Evolutionary conservation across 2,329 filamentous ascomycete genomes (phyloP).

Genomic region (Cladorrhinum sp.): DNA sequence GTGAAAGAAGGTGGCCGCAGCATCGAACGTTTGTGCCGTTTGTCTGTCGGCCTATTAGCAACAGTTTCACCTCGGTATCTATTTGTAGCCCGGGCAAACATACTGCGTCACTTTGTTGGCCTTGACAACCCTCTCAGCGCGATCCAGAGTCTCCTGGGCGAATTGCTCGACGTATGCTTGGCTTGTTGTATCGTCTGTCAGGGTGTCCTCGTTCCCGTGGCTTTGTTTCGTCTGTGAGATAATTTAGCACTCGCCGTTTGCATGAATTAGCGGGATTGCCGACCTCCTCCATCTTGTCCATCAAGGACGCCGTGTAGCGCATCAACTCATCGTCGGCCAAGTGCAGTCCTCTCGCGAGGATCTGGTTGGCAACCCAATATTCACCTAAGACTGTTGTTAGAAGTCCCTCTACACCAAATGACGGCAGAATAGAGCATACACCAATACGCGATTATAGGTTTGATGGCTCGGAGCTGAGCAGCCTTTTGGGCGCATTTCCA

Average conservation of each 20-base stretch:
- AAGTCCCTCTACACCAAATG: neutral
- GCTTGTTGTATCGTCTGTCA: slow-evolving; percentile 79
- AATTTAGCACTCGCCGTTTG: neutral
- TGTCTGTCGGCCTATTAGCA: slow-evolving; percentile 52
- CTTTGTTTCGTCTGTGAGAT: slow-evolving; percentile 61
- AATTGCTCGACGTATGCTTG: slow-evolving; percentile 95
- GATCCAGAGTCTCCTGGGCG: slow-evolving; percentile 79
- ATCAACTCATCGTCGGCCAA: slow-evolving; percentile 73
- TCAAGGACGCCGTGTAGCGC: slow-evolving; percentile 75
- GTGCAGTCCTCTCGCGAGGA: slow-evolving; percentile 78
- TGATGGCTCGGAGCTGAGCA: slow-evolving; percentile 76
- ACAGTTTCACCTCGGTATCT: neutral
- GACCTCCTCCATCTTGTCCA: slow-evolving; percentile 87
- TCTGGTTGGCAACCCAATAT: slow-evolving; percentile 90
- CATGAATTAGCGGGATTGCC: slow-evolving; percentile 19
- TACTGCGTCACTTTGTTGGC: slow-evolving; percentile 81
- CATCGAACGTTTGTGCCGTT: slow-evolving; percentile 91
- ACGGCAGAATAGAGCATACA: slow-evolving; percentile 56
- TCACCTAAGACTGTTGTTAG: slow-evolving; percentile 57
- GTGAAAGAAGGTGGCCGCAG: slow-evolving; percentile 88
- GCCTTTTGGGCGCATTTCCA: slow-evolving; percentile 77
- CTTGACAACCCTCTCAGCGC: slow-evolving; percentile 77
- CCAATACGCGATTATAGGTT: slow-evolving; percentile 92
- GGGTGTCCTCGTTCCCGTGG: slow-evolving; percentile 74
- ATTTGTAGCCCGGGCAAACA: slow-evolving; percentile 11